Evolutionary conservation across 176 grass and related monocot species (phyloP).

Genomic region (Sorghum bicolor): Sorghum_bicolor_NCBIv3 NC_012876.2:64553001-64553500

Average conservation of each 20-base stretch:
- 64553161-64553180: not conserved
- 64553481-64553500: slow-evolving; percentile 71
- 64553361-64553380: slow-evolving; percentile 83
- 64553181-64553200: not conserved
- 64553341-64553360: slow-evolving; percentile 84
- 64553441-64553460: slow-evolving; percentile 5
- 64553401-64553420: slow-evolving; percentile 47
- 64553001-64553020: not conserved
- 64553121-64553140: not conserved
- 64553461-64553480: slow-evolving; percentile 8
- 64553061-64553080: not conserved
- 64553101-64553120: not conserved
- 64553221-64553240: not conserved
- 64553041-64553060: not conserved
- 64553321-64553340: slow-evolving; percentile 87
- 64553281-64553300: slow-evolving; percentile 35
- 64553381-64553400: slow-evolving; percentile 48
- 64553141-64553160: not conserved
- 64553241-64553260: not conserved
- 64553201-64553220: not conserved
- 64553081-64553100: not conserved
- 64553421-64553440: slow-evolving; percentile 16
- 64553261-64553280: not conserved
- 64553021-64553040: not conserved
- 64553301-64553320: slow-evolving; percentile 89